phyloP scores from a whole-genome alignment of 768 basidiomycete genomes.

The Lactarius hengduanensis region DNA sequence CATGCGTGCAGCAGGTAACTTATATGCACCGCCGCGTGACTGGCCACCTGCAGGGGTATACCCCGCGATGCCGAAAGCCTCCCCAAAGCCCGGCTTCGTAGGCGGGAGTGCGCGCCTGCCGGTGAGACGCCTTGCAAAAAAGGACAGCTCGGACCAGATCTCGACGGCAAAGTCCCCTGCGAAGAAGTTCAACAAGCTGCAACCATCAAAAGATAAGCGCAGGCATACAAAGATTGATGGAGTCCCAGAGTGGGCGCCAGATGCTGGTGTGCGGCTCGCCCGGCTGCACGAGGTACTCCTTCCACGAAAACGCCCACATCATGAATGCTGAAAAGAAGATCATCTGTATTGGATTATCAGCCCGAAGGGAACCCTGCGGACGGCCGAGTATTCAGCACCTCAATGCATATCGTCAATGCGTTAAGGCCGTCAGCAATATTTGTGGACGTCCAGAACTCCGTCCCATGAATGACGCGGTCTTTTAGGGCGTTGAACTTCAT shows the following conservation, averaged over 20 bases:
- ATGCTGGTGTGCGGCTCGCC: conserved; percentile 52
- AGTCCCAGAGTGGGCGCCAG: conserved; percentile 71
- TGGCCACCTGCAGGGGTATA: background rate
- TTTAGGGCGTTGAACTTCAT: conserved; percentile 64
- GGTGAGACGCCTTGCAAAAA: conserved; percentile 49
- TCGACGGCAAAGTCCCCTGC: conserved; percentile 67
- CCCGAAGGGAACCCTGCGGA: conserved; percentile 17
- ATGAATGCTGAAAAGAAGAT: conserved; percentile 74
- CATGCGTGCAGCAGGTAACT: background rate
- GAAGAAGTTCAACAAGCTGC: background rate
- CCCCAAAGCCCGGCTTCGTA: background rate
- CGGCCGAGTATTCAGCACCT: conserved; percentile 48
- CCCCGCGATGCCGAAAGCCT: conserved; percentile 24
- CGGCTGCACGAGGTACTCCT: conserved; percentile 54
- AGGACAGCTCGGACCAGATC: conserved; percentile 60
- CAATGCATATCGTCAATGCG: conserved; percentile 79
- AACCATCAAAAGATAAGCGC: background rate
- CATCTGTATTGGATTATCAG: conserved; percentile 53
- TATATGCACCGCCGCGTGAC: background rate
- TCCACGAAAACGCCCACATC: conserved; percentile 78
- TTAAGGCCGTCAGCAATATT: conserved; percentile 85
- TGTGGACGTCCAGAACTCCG: conserved; percentile 76
- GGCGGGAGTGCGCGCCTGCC: conserved; percentile 30
- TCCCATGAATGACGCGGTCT: conserved; percentile 73
- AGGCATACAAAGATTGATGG: conserved; percentile 48